A percentile compares a stretch with the other conserved stretches of the same genome.
These are phyloP conservation scores for Emericellopsis atlantica DNA, from an alignment of 2,329 filamentous ascomycete species.

Conservation along the genomic window DNA sequence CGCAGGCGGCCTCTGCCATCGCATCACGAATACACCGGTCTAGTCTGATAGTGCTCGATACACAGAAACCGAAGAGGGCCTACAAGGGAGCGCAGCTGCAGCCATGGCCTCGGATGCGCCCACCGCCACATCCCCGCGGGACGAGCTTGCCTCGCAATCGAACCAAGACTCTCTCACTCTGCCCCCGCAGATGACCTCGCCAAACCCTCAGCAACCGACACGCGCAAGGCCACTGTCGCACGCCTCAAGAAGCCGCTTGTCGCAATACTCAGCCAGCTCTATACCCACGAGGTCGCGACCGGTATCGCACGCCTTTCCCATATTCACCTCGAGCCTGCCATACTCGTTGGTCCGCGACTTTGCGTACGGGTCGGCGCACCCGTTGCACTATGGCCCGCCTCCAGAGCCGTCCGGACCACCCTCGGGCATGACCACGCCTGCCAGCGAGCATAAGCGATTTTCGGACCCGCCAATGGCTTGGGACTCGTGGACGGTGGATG, in stretches of 20 bases:
- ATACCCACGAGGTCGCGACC: conserved; percentile 60
- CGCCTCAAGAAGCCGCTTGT: conserved; percentile 69
- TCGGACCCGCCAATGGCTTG: conserved; percentile 64
- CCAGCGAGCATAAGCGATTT: conserved; percentile 66
- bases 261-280: conserved; percentile 68
- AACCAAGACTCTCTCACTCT: conserved; percentile 1
- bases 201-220: conserved; percentile 14
- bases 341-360: conserved; percentile 95
- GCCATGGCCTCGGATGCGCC: conserved; percentile 1
- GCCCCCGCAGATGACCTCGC: not conserved
- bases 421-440: conserved; percentile 74
- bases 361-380: conserved; percentile 73
- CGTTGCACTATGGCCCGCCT: conserved; percentile 88
- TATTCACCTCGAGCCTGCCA: conserved; percentile 72
- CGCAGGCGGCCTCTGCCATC: not conserved
- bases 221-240: conserved; percentile 58
- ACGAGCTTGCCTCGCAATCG: not conserved
- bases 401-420: conserved; percentile 57
- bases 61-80: not conserved
- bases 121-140: conserved; percentile 1
- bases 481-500: conserved; percentile 40
- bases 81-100: not conserved
- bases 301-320: conserved; percentile 67
- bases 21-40: not conserved
- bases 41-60: not conserved